Evolutionary conservation across 306 rosid species (phyloP).

Genomic region (Malus fusca): DNA sequence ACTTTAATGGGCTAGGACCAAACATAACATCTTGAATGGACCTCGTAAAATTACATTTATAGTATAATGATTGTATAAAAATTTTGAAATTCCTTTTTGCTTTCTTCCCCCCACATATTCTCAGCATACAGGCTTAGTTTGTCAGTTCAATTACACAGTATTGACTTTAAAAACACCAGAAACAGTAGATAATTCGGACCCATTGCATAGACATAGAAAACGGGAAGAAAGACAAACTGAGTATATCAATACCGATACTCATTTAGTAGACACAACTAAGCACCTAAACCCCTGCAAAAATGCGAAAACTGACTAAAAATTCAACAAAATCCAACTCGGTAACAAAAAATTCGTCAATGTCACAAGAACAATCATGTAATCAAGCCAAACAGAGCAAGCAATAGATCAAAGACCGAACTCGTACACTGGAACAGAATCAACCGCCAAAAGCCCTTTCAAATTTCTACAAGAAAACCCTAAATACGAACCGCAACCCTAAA

Average conservation of each 20-base stretch:
- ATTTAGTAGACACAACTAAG: constrained; percentile 12
- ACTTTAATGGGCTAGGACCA: not conserved
- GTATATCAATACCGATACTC: constrained; percentile 11
- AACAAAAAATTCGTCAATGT: constrained; percentile 7
- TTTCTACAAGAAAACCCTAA: constrained; percentile 34
- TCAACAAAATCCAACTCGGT: constrained; percentile 17
- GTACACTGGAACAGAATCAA: constrained; percentile 20
- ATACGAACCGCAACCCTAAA: constrained; percentile 31
- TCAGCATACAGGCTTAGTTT: constrained; percentile 3
- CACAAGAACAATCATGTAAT: constrained; percentile 14
- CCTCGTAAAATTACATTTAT: not conserved
- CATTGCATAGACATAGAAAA: constrained; percentile 5
- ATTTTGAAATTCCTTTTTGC: not conserved
- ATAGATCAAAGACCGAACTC: constrained; percentile 62
- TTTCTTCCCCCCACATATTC: not conserved
- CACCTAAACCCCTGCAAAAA: constrained; percentile 26
- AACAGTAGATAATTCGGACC: constrained; percentile 21
- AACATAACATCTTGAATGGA: not conserved
- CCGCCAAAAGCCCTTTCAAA: constrained; percentile 50
- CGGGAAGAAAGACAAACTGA: not conserved
- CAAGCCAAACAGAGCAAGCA: constrained; percentile 26
- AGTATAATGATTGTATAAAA: not conserved
- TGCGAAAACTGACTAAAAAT: constrained; percentile 27
- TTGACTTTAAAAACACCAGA: constrained; percentile 2
- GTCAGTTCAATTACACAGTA: constrained; percentile 12